Conservation (phyloP, 169 alveolate genomes). For the Plasmodium reichenowi region DNA sequence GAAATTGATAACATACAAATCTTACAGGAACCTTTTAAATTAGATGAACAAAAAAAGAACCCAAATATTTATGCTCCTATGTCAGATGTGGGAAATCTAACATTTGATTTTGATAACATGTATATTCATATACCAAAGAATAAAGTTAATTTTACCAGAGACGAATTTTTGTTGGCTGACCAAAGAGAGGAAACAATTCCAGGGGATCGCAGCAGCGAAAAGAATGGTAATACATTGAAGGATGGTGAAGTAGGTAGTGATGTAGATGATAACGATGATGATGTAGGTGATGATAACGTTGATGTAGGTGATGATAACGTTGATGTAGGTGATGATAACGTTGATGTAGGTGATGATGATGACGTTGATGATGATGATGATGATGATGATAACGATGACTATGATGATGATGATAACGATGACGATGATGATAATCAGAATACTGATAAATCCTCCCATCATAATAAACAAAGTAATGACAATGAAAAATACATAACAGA, state of each 20-base stretch:
- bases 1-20: conserved; percentile 82
- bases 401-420: conserved; percentile 30
- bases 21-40: conserved; percentile 90
- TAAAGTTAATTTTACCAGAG: conserved; percentile 93
- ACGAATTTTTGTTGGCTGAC: conserved; percentile 18
- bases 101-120: conserved; percentile 96
- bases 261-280: conserved; percentile 7
- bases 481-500: conserved; percentile 79
- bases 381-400: neutral
- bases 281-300: conserved; percentile 5
- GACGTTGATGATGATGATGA: neutral
- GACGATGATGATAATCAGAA: conserved; percentile 6
- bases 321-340: conserved; percentile 51
- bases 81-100: conserved; percentile 96
- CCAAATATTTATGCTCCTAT: conserved; percentile 97
- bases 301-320: conserved; percentile 5
- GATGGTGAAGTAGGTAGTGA: conserved; percentile 24
- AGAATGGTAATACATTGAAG: conserved; percentile 42
- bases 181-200: neutral
- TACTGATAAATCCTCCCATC: conserved; percentile 8
- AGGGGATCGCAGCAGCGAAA: conserved; percentile 21
- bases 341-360: conserved; percentile 71
- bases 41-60: conserved; percentile 82
- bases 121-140: conserved; percentile 97
- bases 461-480: neutral